Evolutionary conservation across 1,284 basidiomycete genomes (phyloP), one percentile per base, ranked within the genome.

Genomic region (Cryptococcus neoformans): DNA sequence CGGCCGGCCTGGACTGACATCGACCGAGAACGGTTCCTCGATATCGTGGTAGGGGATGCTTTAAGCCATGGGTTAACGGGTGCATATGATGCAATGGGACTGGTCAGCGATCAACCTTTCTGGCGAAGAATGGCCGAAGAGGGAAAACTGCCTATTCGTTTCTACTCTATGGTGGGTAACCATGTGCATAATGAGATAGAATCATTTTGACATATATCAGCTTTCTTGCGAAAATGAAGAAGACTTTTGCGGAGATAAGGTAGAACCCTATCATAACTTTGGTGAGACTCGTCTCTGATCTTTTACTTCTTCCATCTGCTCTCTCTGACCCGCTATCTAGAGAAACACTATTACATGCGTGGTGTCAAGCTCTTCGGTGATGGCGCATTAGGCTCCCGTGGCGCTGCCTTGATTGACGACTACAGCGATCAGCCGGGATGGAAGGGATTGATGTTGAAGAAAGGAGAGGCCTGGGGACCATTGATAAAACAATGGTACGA

Each of bases 361-460:
- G 84, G 86, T 48, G 82, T 95, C 65, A 97, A 96, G 75, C 81
- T 96, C 2, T 88, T 90, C 68, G 82, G 85, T 8, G 55, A 69
- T 85, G 88, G 90, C 46, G 92, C 94, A 1, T 82, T 97, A 1
- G 92, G 93, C 0, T 91, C 88, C 1, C 91, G 89, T 83, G 93
- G 93, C 3, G 91, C 93, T 0, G 92, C 93, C 0, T 82, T 97
- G 58, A 80, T 90, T 14, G 83, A 88, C 44, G 90, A 91, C 11
- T 97, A 96, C 70, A 82, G 85, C 0, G 92, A 95, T 75, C 84
- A 87, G 37, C 85, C 87, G 0, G 81, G 83, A 0, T 85, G 83
- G 21, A 80, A 72, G 28, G 92, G 92, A 0, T 81, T 90, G 56
- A 82, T 94, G 80, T 82, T 84, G 39, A 81, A 79, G 49, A 78